Evolutionary conservation across 805 yeast species (phyloP).

Genomic region (Yarrowia hollandica): DNA sequence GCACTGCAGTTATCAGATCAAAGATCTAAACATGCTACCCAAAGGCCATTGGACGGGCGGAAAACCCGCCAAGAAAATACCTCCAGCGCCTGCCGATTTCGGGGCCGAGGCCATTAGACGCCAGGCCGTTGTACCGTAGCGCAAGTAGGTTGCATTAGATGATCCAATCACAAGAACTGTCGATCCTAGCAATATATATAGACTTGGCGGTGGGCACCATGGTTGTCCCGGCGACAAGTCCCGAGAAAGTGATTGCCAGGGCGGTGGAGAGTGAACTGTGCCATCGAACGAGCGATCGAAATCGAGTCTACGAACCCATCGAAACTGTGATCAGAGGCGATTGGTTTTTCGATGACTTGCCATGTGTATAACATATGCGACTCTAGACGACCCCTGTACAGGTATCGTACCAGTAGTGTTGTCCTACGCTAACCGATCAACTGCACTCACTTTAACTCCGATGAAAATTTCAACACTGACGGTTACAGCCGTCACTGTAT

Average conservation of each 20-base stretch:
- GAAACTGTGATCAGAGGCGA: too few relatives aligned
- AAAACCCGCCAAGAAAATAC: too few relatives aligned
- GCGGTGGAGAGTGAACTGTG: neutral
- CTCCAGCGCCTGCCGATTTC: neutral
- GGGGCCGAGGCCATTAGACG: neutral
- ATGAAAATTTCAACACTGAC: too few relatives aligned
- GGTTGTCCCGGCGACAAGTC: neutral
- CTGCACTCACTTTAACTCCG: too few relatives aligned
- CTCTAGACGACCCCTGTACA: too few relatives aligned
- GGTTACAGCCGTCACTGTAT: too few relatives aligned
- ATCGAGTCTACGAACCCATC: too few relatives aligned
- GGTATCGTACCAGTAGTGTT: too few relatives aligned
- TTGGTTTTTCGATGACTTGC: too few relatives aligned
- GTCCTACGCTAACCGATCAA: too few relatives aligned
- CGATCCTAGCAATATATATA: neutral
- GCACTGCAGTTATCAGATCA: constrained; percentile 21
- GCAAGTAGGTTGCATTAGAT: constrained; percentile 1
- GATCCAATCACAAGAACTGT: neutral
- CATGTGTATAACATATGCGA: too few relatives aligned
- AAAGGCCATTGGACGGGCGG: neutral
- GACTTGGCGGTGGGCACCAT: constrained; percentile 2
- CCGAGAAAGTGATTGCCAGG: constrained; percentile 9
- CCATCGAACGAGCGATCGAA: too few relatives aligned
- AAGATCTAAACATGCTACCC: neutral
- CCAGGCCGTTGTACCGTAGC: neutral